Percentiles rank a stretch among this genome's conserved stretches.
Evolutionary conservation across 2,329 filamentous ascomycete species (phyloP).

Genomic region (Alternaria arbusti): DNA sequence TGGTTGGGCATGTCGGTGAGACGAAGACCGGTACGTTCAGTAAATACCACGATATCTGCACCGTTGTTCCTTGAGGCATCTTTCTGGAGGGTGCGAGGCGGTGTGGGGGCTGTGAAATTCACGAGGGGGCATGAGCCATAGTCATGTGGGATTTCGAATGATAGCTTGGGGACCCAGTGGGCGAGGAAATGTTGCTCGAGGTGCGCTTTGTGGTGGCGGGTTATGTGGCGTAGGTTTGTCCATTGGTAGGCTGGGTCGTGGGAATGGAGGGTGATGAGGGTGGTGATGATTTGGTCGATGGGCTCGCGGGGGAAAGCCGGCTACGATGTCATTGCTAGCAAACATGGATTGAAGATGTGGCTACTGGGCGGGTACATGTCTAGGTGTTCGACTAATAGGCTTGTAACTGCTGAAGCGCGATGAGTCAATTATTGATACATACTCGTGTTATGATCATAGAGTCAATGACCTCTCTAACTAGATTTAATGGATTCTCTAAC

Average conservation of each 20-base stretch:
- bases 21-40: too few species aligned
- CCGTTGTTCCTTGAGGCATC: too few species aligned
- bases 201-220: not conserved
- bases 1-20: too few species aligned
- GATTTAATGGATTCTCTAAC: not conserved
- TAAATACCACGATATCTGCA: too few species aligned
- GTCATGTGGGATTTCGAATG: not conserved
- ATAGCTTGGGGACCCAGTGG: constrained; percentile 9
- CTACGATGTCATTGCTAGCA: not conserved
- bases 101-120: too few species aligned
- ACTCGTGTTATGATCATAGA: not conserved
- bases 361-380: too few species aligned
- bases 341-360: not conserved
- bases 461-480: not conserved
- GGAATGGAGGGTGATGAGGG: constrained; percentile 1
- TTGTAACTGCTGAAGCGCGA: not conserved
- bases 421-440: too few species aligned
- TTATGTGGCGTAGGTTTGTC: constrained; percentile 8
- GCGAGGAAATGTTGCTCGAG: constrained; percentile 7
- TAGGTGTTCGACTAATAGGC: not conserved
- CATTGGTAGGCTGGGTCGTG: constrained; percentile 13
- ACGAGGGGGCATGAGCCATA: too few species aligned
- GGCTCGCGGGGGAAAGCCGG: constrained; percentile 6
- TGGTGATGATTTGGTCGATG: constrained; percentile 6
- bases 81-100: too few species aligned